phyloP scores from a whole-genome alignment of 2,329 filamentous ascomycete species.

The Proliferodiscus dingleyae region DNA sequence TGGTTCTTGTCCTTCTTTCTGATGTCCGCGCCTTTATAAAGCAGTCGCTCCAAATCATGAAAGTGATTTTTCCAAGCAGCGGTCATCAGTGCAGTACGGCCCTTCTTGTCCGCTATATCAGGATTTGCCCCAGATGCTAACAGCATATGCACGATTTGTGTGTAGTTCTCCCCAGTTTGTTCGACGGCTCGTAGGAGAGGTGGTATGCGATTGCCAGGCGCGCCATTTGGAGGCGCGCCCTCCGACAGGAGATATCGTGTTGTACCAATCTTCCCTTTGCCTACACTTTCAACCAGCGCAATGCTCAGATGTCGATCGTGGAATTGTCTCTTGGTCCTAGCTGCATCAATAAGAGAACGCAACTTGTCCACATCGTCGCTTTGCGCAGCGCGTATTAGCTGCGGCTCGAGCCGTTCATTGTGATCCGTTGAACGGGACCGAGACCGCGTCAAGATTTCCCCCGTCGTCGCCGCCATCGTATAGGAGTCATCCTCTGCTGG shows the following conservation, averaged over 20 bases:
- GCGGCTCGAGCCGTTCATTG: constrained; percentile 23
- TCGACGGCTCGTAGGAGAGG: constrained; percentile 23
- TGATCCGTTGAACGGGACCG: constrained; percentile 21
- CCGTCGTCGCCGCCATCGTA: constrained; percentile 3
- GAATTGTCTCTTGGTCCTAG: constrained; percentile 17
- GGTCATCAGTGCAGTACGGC: constrained; percentile 24
- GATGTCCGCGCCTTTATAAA: constrained; percentile 22
- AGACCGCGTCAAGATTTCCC: constrained; percentile 8
- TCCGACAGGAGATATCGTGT: constrained; percentile 21
- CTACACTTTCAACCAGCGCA: constrained; percentile 23
- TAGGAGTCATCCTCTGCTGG: background rate
- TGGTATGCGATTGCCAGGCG: constrained; percentile 17
- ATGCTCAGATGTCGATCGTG: constrained; percentile 23
- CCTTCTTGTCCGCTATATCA: constrained; percentile 24
- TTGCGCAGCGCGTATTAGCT: constrained; percentile 22
- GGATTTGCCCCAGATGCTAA: constrained; percentile 22
- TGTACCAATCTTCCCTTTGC: constrained; percentile 20
- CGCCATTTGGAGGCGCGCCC: constrained; percentile 21
- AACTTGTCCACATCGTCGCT: constrained; percentile 21
- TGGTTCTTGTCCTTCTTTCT: constrained; percentile 21
- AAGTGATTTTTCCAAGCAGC: constrained; percentile 26
- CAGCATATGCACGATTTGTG: constrained; percentile 21
- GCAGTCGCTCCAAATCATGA: constrained; percentile 21
- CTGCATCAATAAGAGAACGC: constrained; percentile 17
- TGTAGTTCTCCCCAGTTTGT: constrained; percentile 21